Evolutionary conservation across 345 rosid genomes (phyloP).

Genomic region (Sisymbrium irio): DNA sequence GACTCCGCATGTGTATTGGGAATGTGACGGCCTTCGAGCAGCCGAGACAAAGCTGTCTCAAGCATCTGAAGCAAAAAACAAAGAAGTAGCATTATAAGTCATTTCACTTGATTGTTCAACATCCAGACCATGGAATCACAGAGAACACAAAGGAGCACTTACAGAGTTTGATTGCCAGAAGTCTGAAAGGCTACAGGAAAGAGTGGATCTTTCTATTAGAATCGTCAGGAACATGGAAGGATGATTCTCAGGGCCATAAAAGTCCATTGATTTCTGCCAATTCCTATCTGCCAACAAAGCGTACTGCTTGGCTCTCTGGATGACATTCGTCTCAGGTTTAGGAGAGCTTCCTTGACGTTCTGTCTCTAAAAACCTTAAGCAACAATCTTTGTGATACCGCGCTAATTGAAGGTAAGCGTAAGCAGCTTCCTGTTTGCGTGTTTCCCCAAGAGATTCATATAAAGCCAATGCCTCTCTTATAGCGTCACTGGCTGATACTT

Average conservation of each 20-base stretch:
- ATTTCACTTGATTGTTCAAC: not conserved
- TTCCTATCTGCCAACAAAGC: slow-evolving; percentile 83
- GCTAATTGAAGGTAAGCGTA: slow-evolving; percentile 85
- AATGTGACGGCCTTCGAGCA: slow-evolving; percentile 64
- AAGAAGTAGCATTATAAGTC: not conserved
- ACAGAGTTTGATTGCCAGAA: slow-evolving; percentile 53
- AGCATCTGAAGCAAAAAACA: slow-evolving; percentile 53
- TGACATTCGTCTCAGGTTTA: slow-evolving; percentile 47
- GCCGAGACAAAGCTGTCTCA: slow-evolving; percentile 62
- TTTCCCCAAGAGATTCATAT: slow-evolving; percentile 77
- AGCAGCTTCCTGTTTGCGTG: slow-evolving; percentile 85
- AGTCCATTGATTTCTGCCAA: slow-evolving; percentile 80
- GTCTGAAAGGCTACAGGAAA: slow-evolving; percentile 54
- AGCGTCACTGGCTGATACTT: slow-evolving; percentile 85
- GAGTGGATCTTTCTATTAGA: slow-evolving; percentile 67
- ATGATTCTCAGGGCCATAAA: slow-evolving; percentile 65
- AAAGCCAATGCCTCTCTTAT: slow-evolving; percentile 78
- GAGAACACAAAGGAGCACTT: too few relatives aligned
- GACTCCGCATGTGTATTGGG: slow-evolving; percentile 37
- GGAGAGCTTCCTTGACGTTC: slow-evolving; percentile 40
- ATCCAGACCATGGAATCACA: too few relatives aligned
- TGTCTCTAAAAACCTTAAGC: slow-evolving; percentile 57
- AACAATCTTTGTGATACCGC: slow-evolving; percentile 74
- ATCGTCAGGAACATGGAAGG: slow-evolving; percentile 78
- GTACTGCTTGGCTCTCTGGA: slow-evolving; percentile 77